Conservation (phyloP, 495 filamentous ascomycete genomes). For the Immersiella caudata region DNA sequence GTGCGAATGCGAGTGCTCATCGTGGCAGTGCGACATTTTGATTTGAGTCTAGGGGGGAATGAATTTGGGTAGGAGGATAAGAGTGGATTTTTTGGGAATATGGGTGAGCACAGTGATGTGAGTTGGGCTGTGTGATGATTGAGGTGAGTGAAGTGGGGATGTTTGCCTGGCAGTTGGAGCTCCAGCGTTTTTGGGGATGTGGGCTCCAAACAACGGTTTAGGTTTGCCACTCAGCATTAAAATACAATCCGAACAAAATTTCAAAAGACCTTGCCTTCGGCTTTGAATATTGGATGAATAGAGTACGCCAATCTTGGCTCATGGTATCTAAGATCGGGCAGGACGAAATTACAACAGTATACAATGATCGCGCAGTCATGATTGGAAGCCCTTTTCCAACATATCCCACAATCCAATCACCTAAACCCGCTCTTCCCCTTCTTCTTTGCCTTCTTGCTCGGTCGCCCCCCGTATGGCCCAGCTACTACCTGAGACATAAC, state of each 20-base stretch:
- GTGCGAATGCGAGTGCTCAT: constrained; percentile 37
- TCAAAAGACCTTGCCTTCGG: no score
- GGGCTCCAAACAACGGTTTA: not conserved
- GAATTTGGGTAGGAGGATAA: no score
- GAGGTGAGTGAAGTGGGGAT: constrained; percentile 4
- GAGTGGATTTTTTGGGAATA: no score
- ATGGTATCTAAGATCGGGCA: no score
- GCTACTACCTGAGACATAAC: constrained; percentile 29
- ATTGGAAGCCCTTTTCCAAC: not conserved
- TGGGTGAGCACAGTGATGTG: not conserved
- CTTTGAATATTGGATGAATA: no score
- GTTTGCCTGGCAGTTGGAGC: constrained; percentile 1
- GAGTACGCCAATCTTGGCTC: no score
- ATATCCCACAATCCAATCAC: not conserved
- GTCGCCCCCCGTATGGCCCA: constrained; percentile 22
- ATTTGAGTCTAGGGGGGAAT: no score
- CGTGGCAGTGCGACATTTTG: constrained; percentile 52
- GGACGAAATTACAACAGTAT: constrained; percentile 2
- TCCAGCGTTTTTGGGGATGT: not conserved
- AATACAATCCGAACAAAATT: no score
- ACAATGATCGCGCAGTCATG: not conserved
- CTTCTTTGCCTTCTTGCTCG: constrained; percentile 22
- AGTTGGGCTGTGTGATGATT: not conserved
- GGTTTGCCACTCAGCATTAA: not conserved
- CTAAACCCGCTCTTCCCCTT: constrained; percentile 29